Conservation (phyloP, 805 yeast species). For the Myxozyma neotropica region DNA sequence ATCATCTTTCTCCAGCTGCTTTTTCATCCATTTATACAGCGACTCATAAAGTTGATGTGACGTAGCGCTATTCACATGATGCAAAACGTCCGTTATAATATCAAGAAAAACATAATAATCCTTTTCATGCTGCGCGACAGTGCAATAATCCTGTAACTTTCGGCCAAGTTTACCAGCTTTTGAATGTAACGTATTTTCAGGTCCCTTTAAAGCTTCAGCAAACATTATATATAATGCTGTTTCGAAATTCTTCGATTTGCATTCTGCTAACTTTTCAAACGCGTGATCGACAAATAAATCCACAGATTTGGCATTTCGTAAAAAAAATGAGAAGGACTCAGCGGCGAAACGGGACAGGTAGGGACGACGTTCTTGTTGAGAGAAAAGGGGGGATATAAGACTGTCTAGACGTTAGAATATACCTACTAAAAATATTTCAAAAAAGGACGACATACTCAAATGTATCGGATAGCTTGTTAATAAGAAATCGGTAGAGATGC, state of each 20-base stretch:
- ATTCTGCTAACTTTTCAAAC: conserved; percentile 41
- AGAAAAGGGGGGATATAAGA: conserved; percentile 45
- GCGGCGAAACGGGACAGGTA: conserved; percentile 81
- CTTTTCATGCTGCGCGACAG: conserved; percentile 14
- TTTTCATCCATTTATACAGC: conserved; percentile 20
- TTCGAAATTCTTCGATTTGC: conserved; percentile 53
- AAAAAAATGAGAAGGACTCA: conserved; percentile 82
- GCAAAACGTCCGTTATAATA: conserved; percentile 40
- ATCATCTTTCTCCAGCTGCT: conserved; percentile 5
- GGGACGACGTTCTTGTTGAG: conserved; percentile 55
- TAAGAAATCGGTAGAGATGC: conserved; percentile 68
- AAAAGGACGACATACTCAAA: conserved; percentile 65
- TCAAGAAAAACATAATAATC: conserved; percentile 22
- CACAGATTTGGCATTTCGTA: conserved; percentile 66
- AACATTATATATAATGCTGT: conserved; percentile 62
- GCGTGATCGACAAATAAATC: conserved; percentile 49
- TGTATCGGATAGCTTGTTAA: conserved; percentile 68
- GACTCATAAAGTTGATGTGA: conserved; percentile 38
- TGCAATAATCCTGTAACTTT: conserved; percentile 24
- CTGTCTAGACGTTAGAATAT: conserved; percentile 2
- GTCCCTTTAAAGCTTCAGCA: conserved; percentile 73
- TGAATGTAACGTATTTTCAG: conserved; percentile 74
- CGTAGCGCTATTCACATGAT: conserved; percentile 41
- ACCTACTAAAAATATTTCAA: neutral
- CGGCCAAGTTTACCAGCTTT: conserved; percentile 48